Percentiles rank a stretch among this genome's conserved stretches.
phyloP scores from a whole-genome alignment of 2,329 filamentous ascomycete species.

The Diatrype stigma region DNA sequence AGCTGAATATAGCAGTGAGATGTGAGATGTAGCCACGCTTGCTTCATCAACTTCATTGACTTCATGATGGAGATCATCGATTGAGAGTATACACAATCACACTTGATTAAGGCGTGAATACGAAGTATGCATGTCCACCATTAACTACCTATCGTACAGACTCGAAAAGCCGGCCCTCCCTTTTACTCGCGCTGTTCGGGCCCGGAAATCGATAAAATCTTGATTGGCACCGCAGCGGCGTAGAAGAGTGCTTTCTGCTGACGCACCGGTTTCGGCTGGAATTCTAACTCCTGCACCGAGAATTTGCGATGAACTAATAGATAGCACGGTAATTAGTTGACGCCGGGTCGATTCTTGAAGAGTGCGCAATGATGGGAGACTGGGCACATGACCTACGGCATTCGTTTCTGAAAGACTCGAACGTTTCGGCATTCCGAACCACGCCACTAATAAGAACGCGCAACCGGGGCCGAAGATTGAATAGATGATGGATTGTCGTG shows the following conservation, averaged over 20 bases:
- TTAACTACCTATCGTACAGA: no score
- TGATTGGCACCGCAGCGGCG: slow-evolving; percentile 25
- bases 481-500: slow-evolving; percentile 50
- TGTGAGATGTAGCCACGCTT: no score
- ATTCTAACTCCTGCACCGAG: slow-evolving; percentile 33
- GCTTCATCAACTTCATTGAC: no score
- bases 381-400: slow-evolving; percentile 46
- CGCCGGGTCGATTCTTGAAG: no score
- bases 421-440: slow-evolving; percentile 58
- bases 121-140: no score
- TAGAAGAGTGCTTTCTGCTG: slow-evolving; percentile 45
- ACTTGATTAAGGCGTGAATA: no score
- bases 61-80: no score
- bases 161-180: no score
- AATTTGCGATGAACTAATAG: slow-evolving; percentile 29
- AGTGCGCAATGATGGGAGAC: not conserved
- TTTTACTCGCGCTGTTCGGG: no score
- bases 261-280: slow-evolving; percentile 36
- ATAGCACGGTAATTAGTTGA: no score
- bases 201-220: slow-evolving; percentile 20
- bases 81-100: no score
- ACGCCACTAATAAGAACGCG: slow-evolving; percentile 57
- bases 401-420: slow-evolving; percentile 51
- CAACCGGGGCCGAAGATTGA: slow-evolving; percentile 46
- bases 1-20: no score